A percentile compares a stretch with the other conserved stretches of the same genome.
phyloP scores from a whole-genome alignment of 2,329 filamentous ascomycete species.

The Nothomitra cinnamomea region DNA sequence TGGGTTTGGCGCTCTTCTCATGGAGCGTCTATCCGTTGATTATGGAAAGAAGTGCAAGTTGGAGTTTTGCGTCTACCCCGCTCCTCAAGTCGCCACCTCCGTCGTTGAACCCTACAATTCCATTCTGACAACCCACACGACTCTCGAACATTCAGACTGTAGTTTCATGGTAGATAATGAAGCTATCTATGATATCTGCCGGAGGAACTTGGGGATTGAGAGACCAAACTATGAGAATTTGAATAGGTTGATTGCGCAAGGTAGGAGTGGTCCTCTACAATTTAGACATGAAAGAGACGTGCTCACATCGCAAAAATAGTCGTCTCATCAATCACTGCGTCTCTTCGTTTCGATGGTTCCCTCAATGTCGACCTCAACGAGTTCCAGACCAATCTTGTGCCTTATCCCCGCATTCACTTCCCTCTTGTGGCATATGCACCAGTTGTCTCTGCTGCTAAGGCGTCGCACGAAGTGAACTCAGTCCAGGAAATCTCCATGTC shows the following conservation, averaged over 20 bases:
- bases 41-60: conserved; percentile 99
- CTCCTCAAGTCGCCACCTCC: conserved; percentile 89
- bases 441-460: conserved; percentile 87
- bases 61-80: conserved; percentile 98
- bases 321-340: conserved; percentile 95
- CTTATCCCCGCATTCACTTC: conserved; percentile 98
- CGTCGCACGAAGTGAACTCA: conserved; percentile 93
- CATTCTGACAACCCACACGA: conserved; percentile 96
- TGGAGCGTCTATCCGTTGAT: conserved; percentile 97
- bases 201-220: conserved; percentile 91
- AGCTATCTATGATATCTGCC: conserved; percentile 99
- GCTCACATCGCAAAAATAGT: conserved; percentile 38
- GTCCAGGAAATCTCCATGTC: conserved; percentile 97
- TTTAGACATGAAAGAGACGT: not conserved
- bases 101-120: conserved; percentile 99
- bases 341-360: conserved; percentile 94
- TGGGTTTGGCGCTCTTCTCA: conserved; percentile 92
- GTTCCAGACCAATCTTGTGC: conserved; percentile 99
- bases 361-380: conserved; percentile 99
- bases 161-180: conserved; percentile 99
- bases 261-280: conserved; percentile 27
- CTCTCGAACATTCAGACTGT: conserved; percentile 98
- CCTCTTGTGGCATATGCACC: conserved; percentile 92
- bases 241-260: conserved; percentile 95
- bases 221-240: conserved; percentile 97